Evolutionary conservation across 2,329 filamentous ascomycete genomes (phyloP).

Genomic region (Colletotrichum tabaci): DNA sequence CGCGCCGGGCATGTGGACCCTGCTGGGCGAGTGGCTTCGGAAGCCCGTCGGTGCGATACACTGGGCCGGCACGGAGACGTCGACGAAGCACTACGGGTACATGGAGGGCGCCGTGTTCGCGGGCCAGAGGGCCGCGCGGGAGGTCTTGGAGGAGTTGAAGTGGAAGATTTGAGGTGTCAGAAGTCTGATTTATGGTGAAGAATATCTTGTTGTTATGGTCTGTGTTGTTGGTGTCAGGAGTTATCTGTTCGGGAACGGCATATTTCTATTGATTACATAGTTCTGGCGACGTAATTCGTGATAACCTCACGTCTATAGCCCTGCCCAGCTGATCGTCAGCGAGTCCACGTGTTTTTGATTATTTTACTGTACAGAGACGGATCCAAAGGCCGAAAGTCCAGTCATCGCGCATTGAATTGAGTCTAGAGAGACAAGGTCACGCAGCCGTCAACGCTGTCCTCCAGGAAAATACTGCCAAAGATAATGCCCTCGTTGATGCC

Average conservation of each 20-base stretch:
- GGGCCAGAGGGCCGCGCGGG: constrained; percentile 35
- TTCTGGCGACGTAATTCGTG: no score
- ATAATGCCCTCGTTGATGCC: constrained; percentile 67
- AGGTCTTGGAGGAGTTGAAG: constrained; percentile 36
- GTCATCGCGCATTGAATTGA: no score
- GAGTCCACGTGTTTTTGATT: not conserved
- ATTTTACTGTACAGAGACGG: not conserved
- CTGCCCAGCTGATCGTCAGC: no score
- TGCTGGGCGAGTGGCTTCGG: constrained; percentile 38
- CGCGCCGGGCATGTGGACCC: constrained; percentile 40
- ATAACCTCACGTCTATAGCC: no score
- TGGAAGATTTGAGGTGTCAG: constrained; percentile 26
- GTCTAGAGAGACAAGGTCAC: constrained; percentile 17
- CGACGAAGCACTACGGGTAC: constrained; percentile 36
- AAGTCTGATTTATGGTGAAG: no score
- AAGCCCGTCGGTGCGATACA: constrained; percentile 38
- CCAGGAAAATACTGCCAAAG: constrained; percentile 67
- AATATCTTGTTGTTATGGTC: no score
- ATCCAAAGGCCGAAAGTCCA: not conserved
- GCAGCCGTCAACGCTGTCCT: constrained; percentile 58
- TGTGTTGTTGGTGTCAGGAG: no score
- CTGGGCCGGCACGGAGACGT: constrained; percentile 40
- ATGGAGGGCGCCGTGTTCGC: constrained; percentile 40
- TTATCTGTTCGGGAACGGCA: not conserved
- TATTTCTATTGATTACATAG: no score